These are phyloP conservation scores for Mytilinidion resinicola DNA, from an alignment of 495 filamentous ascomycete species.

Conservation along the genomic window DNA sequence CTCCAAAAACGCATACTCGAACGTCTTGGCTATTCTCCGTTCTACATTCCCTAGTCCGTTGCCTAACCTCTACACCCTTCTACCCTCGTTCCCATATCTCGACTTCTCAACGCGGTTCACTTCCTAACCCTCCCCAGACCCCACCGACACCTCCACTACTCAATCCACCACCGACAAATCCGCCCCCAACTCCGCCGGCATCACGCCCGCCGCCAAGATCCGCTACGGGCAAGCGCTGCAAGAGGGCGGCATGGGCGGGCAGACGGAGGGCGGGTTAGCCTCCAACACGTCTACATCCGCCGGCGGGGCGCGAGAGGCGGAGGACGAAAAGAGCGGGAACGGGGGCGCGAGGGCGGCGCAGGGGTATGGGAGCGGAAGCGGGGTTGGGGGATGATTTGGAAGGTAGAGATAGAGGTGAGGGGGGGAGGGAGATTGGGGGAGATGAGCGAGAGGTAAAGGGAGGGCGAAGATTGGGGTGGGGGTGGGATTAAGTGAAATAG, in stretches of 20 bases:
- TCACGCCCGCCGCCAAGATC: constrained; percentile 44
- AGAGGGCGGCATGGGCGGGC: constrained; percentile 50
- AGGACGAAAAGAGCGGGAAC: constrained; percentile 27
- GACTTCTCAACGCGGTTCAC: constrained; percentile 3
- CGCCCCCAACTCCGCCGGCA: constrained; percentile 30
- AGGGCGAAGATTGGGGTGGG: too few species aligned
- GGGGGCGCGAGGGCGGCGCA: constrained; percentile 44
- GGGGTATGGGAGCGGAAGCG: constrained; percentile 50
- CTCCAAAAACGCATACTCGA: background rate
- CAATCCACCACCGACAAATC: constrained; percentile 17
- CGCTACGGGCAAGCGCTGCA: constrained; percentile 47
- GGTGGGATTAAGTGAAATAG: too few species aligned
- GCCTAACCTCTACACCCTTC: too few species aligned
- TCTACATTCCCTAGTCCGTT: background rate
- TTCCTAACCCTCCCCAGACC: constrained; percentile 5
- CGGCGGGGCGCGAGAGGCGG: constrained; percentile 13
- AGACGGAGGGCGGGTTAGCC: constrained; percentile 21
- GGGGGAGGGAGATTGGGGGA: constrained; percentile 48
- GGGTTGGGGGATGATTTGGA: constrained; percentile 41
- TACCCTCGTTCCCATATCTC: background rate
- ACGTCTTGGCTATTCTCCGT: background rate
- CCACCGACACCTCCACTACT: constrained; percentile 11
- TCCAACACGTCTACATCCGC: constrained; percentile 1
- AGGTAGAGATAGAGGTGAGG: constrained; percentile 29
- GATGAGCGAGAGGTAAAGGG: background rate